phyloP scores from a whole-genome alignment of 768 basidiomycete genomes.

The Boletus eberwhitei region DNA sequence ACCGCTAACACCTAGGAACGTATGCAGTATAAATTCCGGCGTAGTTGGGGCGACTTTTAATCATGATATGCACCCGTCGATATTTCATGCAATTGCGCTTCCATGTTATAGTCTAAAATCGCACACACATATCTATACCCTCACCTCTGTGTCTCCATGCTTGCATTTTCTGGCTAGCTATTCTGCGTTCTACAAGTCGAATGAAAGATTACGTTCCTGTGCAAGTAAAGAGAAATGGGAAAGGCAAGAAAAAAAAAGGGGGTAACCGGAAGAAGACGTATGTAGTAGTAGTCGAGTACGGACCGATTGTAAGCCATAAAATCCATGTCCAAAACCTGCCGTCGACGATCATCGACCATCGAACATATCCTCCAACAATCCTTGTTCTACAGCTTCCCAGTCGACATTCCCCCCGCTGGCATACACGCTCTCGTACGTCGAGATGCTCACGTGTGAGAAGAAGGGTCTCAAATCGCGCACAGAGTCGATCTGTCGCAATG shows the following conservation, averaged over 20 bases:
- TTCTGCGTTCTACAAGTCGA: not conserved
- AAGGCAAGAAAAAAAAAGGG: not conserved
- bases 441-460: slow-evolving; percentile 85
- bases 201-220: slow-evolving; percentile 4
- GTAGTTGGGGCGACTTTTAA: slow-evolving; percentile 86
- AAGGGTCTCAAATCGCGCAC: slow-evolving; percentile 86
- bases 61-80: slow-evolving; percentile 2
- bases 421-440: slow-evolving; percentile 90
- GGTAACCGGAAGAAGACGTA: not conserved
- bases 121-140: slow-evolving; percentile 27
- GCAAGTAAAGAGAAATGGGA: not conserved
- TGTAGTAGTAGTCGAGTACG: not conserved
- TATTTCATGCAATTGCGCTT: slow-evolving; percentile 4
- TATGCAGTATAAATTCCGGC: slow-evolving; percentile 87
- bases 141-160: slow-evolving; percentile 7
- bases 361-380: slow-evolving; percentile 85
- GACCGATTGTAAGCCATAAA: not conserved
- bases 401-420: slow-evolving; percentile 77
- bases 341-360: slow-evolving; percentile 55
- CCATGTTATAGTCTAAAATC: slow-evolving; percentile 11
- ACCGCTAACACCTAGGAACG: slow-evolving; percentile 52
- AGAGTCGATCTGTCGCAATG: slow-evolving; percentile 73
- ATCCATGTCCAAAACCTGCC: not conserved
- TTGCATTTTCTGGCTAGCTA: slow-evolving; percentile 1
- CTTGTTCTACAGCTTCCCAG: slow-evolving; percentile 84